phyloP scores from a whole-genome alignment of 169 alveolate genomes.

The Cryptosporidium parvum region DNA sequence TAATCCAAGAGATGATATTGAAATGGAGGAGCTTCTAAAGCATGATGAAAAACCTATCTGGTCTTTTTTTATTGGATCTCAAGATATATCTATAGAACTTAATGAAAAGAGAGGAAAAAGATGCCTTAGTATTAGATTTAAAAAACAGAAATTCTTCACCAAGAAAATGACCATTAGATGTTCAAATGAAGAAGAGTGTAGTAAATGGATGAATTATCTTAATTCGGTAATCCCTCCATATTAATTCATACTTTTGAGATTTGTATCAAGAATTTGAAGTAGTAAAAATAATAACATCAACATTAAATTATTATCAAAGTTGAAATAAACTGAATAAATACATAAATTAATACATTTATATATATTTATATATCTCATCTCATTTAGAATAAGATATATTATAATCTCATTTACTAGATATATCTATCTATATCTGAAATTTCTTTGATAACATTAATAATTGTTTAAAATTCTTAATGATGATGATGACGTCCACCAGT shows the following conservation, averaged over 20 bases:
- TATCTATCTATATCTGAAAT: neutral
- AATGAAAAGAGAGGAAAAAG: slow-evolving; percentile 52
- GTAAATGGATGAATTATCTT: slow-evolving; percentile 20
- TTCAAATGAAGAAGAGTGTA: slow-evolving; percentile 54
- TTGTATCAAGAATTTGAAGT: too few relatives aligned
- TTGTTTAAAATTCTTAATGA: neutral
- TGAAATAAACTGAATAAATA: neutral
- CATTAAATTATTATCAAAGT: neutral
- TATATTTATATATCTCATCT: neutral
- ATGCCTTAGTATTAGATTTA: slow-evolving; percentile 21
- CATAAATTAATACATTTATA: neutral
- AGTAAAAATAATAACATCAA: neutral
- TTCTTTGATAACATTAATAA: neutral
- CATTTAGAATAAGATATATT: neutral
- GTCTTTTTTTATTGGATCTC: neutral
- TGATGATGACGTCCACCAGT: slow-evolving; percentile 36
- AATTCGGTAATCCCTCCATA: slow-evolving; percentile 17
- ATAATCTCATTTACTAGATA: slow-evolving; percentile 1
- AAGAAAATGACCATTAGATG: slow-evolving; percentile 36
- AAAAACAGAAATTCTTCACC: slow-evolving; percentile 17
- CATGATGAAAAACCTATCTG: slow-evolving; percentile 66
- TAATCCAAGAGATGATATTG: slow-evolving; percentile 42
- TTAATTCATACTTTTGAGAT: neutral
- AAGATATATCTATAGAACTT: neutral
- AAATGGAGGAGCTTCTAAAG: slow-evolving; percentile 58